A percentile compares a stretch with the other conserved stretches of the same genome.
These are phyloP conservation scores for Rhodotorula sphaerocarpa DNA, from an alignment of 768 basidiomycete genomes.

Conservation along the genomic window DNA sequence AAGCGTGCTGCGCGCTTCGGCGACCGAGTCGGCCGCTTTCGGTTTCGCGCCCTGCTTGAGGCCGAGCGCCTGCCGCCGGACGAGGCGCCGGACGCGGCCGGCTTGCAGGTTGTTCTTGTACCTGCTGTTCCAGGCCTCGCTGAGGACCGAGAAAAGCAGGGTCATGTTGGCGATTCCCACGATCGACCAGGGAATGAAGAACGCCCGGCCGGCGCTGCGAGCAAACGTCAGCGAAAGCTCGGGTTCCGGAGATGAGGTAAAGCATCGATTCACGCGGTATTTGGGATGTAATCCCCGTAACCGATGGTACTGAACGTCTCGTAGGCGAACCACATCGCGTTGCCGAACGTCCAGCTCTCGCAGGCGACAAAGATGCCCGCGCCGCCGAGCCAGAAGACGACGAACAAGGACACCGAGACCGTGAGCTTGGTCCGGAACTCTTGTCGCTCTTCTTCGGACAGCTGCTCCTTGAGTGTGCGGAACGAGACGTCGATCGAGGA, in stretches of 20 bases:
- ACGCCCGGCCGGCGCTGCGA: conserved; percentile 54
- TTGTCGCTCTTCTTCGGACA: conserved; percentile 45
- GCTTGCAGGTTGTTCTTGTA: conserved; percentile 48
- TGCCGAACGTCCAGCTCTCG: conserved; percentile 36
- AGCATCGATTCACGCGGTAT: not conserved
- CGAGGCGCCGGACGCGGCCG: not conserved
- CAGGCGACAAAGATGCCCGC: conserved; percentile 34
- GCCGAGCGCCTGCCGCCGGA: not conserved
- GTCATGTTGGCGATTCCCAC: conserved; percentile 70
- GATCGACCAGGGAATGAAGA: conserved; percentile 72
- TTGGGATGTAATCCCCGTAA: conserved; percentile 7
- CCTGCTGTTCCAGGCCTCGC: conserved; percentile 59
- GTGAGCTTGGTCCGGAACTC: conserved; percentile 54
- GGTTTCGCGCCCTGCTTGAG: not conserved
- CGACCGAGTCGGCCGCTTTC: not conserved
- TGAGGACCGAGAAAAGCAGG: conserved; percentile 61
- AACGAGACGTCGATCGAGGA: conserved; percentile 36
- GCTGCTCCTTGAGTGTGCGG: conserved; percentile 36
- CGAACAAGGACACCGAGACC: conserved; percentile 56
- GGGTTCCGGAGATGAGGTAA: accelerated
- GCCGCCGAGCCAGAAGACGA: conserved; percentile 67
- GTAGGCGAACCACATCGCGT: conserved; percentile 19
- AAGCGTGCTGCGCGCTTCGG: not conserved
- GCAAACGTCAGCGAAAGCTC: not conserved
- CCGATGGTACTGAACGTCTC: conserved; percentile 31